Percentiles rank a stretch among this genome's conserved stretches.
Evolutionary conservation across 805 yeast genomes (phyloP).

Genomic region (Cyberlindnera maclurae): DNA sequence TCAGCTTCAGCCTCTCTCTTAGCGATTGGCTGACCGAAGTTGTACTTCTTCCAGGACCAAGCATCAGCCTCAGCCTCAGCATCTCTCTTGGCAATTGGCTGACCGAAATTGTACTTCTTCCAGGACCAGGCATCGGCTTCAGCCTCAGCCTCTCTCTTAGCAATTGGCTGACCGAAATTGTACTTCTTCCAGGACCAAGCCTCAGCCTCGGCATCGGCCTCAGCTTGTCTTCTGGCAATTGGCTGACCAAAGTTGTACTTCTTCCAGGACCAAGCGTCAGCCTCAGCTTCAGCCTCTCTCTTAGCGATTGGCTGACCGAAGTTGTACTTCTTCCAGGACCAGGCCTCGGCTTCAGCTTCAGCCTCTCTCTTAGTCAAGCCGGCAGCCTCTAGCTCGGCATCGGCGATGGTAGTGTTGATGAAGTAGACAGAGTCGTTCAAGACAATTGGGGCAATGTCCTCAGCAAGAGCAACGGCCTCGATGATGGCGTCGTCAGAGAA

Average conservation of each 20-base stretch:
- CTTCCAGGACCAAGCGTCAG: constrained; percentile 20
- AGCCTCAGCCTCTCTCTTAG: constrained; percentile 15
- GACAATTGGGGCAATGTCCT: constrained; percentile 20
- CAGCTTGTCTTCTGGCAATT: constrained; percentile 12
- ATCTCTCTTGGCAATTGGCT: constrained; percentile 17
- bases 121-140: constrained; percentile 17
- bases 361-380: constrained; percentile 18
- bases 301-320: constrained; percentile 18
- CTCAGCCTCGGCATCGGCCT: constrained; percentile 18
- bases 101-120: constrained; percentile 14
- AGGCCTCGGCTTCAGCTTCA: constrained; percentile 16
- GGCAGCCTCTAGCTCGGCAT: constrained; percentile 10
- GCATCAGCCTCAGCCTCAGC: constrained; percentile 21
- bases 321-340: constrained; percentile 16
- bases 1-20: constrained; percentile 15
- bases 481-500: constrained; percentile 22
- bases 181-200: constrained; percentile 19
- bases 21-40: constrained; percentile 15
- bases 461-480: constrained; percentile 19
- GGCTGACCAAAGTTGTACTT: constrained; percentile 15
- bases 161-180: constrained; percentile 12
- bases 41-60: constrained; percentile 14
- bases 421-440: constrained; percentile 21
- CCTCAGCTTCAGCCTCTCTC: constrained; percentile 18
- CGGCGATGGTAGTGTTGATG: constrained; percentile 21